These are phyloP conservation scores for Lotmaria passim DNA, from an alignment of 208 protist genomes.

Conservation along the genomic window DNA sequence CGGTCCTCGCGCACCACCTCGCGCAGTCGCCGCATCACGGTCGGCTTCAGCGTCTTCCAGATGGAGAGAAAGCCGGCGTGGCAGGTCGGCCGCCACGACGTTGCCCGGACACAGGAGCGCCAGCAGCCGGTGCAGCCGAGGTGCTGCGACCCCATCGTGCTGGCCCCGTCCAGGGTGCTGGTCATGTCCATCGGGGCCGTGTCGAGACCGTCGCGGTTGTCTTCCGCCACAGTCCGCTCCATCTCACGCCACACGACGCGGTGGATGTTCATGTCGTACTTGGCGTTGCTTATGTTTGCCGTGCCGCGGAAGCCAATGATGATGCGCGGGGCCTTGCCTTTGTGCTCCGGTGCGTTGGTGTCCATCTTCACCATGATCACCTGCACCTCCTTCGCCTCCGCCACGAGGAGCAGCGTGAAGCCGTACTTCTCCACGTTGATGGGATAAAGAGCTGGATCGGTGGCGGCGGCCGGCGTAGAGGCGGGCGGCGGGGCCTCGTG, in stretches of 20 bases:
- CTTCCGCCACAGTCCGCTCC: constrained; percentile 24
- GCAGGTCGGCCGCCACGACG: constrained; percentile 60
- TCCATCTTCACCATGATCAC: constrained; percentile 77
- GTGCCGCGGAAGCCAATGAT: constrained; percentile 91
- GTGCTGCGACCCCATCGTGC: constrained; percentile 26
- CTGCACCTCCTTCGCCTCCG: constrained; percentile 71
- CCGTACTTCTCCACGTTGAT: constrained; percentile 89
- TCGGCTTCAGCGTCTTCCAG: constrained; percentile 73
- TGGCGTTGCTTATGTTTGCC: constrained; percentile 77
- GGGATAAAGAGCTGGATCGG: constrained; percentile 22
- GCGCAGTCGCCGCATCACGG: constrained; percentile 56
- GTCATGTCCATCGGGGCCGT: not conserved
- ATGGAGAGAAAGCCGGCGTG: constrained; percentile 88
- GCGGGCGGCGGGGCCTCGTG: not conserved
- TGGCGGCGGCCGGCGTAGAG: constrained; percentile 1
- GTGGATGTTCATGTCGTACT: constrained; percentile 76
- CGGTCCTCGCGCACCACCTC: constrained; percentile 42
- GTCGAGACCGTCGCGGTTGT: not conserved
- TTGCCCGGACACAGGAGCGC: constrained; percentile 25
- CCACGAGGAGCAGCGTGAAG: constrained; percentile 61
- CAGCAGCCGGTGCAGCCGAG: constrained; percentile 42
- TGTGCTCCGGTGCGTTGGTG: constrained; percentile 38
- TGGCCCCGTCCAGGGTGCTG: constrained; percentile 15
- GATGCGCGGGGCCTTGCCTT: constrained; percentile 72
- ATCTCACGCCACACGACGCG: constrained; percentile 83